Evolutionary conservation across 2,329 filamentous ascomycete genomes (phyloP), one percentile per base, ranked within the genome.

Genomic region (Penicillium paneum): DNA sequence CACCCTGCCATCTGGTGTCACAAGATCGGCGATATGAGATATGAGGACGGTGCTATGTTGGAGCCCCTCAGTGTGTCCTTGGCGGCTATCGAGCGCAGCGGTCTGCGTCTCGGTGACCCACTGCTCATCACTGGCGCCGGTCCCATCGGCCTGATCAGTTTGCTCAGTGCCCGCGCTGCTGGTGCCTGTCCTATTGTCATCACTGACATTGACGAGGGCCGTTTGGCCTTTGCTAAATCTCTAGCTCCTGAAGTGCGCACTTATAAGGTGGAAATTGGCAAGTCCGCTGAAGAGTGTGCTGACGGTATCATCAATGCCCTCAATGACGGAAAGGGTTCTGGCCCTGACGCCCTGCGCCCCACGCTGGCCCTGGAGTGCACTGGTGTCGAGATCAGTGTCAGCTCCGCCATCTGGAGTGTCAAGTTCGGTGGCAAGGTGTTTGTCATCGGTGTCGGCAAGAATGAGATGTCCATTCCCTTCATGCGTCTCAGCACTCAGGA

Each of bases 341-440:
- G 65, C 5, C 59, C 65, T 2, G 67, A 70, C 32, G 90, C 89
- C 26, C 78, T 93, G 62, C 90, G 96, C 76, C 91, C 93, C 0
- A 83, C 86, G 17, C 78, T 96, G 49, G 87, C 86, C 12, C 83
- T 97, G 75, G 93, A 97, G 76, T 97, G 93, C 79, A 97, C 94
- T 0, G 94, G 94, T 47, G 91, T 96, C 15, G 92, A 97, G 79
- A 90, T 86, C 76, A 92, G 88, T 72, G 89, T 97, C 67, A 84
- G 85, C 6, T 82, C 89, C 28, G 91, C 91, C 49, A 93, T 97
- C 71, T 94, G 92, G 83, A 87, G 90, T 10, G 84, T 89, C 71
- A 95, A 93, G 77, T 97, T 97, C 68, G 94, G 93, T 62, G 93
- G 94, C 66, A 96, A 95, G 76, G 93, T 97, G 50, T 97, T 97